Evolutionary conservation across 2,329 filamentous ascomycete genomes (phyloP).

Genomic region (Fusarium bactridioides): DNA sequence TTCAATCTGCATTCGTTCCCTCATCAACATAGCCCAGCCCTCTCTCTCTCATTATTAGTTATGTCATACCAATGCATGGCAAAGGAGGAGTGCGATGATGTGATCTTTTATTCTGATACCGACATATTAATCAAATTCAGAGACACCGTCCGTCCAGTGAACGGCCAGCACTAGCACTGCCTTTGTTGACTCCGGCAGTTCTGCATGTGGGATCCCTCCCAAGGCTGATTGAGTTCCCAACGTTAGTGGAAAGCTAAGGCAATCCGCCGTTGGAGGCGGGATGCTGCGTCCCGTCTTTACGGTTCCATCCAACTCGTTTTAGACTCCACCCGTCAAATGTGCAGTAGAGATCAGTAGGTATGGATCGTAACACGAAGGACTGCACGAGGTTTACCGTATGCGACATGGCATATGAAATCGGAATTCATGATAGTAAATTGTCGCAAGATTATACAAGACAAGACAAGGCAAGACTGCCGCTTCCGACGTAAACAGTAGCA

Average conservation of each 20-base stretch:
- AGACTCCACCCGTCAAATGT: conserved; percentile 12
- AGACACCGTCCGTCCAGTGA: not conserved
- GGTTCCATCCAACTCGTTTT: conserved; percentile 1
- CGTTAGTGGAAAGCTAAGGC: conserved; percentile 8
- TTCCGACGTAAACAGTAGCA: conserved; percentile 10
- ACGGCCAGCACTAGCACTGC: not conserved
- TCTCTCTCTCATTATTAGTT: not conserved
- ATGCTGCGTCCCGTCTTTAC: conserved; percentile 24
- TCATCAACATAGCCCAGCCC: conserved; percentile 12
- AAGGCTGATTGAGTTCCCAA: conserved; percentile 26
- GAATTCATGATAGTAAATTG: not conserved
- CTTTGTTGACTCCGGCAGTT: conserved; percentile 21
- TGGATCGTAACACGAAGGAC: conserved; percentile 8
- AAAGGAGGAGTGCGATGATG: not conserved
- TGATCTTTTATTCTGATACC: not conserved
- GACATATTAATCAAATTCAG: not conserved
- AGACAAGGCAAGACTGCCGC: conserved; percentile 2
- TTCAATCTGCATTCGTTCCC: conserved; percentile 2
- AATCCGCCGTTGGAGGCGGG: conserved; percentile 12
- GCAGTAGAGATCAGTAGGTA: not conserved
- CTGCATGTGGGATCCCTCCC: conserved; percentile 19
- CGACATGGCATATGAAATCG: not conserved
- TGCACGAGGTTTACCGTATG: not conserved
- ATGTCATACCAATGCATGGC: conserved; percentile 10
- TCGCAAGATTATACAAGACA: conserved; percentile 13